Base-by-base conservation (phyloP, 2,329 filamentous ascomycete genomes). In the Aspergillus tamarii region DNA sequence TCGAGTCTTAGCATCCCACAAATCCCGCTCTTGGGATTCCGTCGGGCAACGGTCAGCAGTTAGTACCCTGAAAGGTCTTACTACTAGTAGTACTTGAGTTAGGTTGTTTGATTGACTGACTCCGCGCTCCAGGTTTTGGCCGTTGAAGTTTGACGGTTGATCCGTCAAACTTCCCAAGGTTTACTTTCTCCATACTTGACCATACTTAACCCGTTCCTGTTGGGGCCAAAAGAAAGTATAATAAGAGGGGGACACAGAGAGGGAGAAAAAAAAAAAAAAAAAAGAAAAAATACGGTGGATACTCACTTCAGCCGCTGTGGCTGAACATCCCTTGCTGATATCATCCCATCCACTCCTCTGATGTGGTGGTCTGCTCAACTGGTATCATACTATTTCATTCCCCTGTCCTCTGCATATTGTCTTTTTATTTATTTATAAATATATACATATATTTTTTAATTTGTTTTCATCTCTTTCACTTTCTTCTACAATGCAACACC, bases 401-500 rank as follows among this genome's bases (percentile, higher is more conserved):
- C 48, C 48, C 48, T 52, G 28, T 52, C 19, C 28, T 52, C 48
- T n/a, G 16, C 9, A 11, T 32, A 30, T 50, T 28, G 7, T 48
- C 7, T 28, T 48, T 48, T 48, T 14, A 28, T 23, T 23, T 50
- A 50, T 26, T 50, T 30, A 6, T 26, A 9, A 10, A 10, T 57
- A 11, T 26, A 12, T 26, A n/a, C n/a, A n/a, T n/a, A n/a, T n/a
- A n/a, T 45, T 34, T 10, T n/a, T 30, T 23, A 21, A 19, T 26
- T 36, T 2, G 32, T 48, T 36, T 14, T 36, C 12, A 16, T 6
- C 36, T 41, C 36, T 41, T 16, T 32, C 30, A n/a, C 46, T 41
- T 39, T 34, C 41, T 60, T 60, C 59, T 57, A 52, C 61, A 50
- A 63, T 60, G 61, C 57, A 63, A 63, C 57, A 46, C 30, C 12